Evolutionary conservation across 202 grass and related monocot genomes (phyloP).

Genomic region (Schoenoplectus tabernaemontani): DNA sequence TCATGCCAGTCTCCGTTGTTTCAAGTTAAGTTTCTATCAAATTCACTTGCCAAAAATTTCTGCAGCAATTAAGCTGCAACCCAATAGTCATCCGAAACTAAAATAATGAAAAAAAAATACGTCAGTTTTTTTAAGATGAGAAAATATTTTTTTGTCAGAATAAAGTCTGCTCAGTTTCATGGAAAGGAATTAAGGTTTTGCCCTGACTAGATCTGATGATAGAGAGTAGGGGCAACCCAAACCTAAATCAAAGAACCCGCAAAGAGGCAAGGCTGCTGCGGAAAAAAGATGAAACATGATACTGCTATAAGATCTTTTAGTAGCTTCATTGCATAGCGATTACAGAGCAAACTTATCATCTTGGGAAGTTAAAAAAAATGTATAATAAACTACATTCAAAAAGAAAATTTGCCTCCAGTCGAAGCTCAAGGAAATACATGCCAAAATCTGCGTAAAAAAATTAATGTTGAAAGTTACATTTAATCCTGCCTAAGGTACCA

Average conservation of each 20-base stretch:
- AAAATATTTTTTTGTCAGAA: background rate
- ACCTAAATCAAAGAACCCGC: background rate
- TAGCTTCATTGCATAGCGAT: background rate
- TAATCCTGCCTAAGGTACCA: background rate
- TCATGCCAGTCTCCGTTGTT: too few relatives aligned
- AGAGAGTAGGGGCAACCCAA: background rate
- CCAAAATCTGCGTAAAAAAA: conserved; percentile 3
- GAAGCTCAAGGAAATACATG: background rate
- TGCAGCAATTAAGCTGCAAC: too few relatives aligned
- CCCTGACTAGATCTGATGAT: background rate
- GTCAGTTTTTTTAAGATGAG: background rate
- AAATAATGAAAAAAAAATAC: background rate
- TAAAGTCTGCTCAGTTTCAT: background rate
- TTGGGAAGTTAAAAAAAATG: background rate
- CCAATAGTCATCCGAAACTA: too few relatives aligned
- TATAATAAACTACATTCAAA: background rate
- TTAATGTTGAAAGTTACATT: background rate
- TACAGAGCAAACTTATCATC: background rate
- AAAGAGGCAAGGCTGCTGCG: background rate
- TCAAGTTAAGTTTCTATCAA: too few relatives aligned
- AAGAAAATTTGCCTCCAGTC: background rate
- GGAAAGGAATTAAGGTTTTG: background rate
- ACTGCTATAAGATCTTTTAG: background rate
- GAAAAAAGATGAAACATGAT: background rate
- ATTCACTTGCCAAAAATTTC: too few relatives aligned